Evolutionary conservation across 345 rosid genomes (phyloP), one percentile per base, ranked within the genome.

Genomic region (Rubroshorea leprosula): DNA sequence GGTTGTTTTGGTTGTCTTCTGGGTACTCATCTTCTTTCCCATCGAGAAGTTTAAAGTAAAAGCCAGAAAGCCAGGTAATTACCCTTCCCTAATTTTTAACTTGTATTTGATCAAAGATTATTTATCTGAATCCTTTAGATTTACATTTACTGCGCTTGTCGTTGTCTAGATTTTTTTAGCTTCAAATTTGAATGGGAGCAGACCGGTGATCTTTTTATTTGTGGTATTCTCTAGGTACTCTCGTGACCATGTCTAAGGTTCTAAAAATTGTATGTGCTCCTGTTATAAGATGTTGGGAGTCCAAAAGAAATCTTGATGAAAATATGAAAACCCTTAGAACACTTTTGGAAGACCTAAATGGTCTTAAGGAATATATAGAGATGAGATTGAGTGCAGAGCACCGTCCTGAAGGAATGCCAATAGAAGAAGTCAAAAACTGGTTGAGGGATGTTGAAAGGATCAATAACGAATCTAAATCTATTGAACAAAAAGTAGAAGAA

Each of bases 361-460:
- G 46, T 22, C 29, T 59, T 15, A 59, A 21, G 54, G 63, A 59
- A 47, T 43, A 29, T 48, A 9, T 31, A 21, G 63, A 48, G 31
- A 45, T 48, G 35, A 59, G 54, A 59, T 10, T 29, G 35, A 59
- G 44, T 47, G 63, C 54, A 27, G 63, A 29, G 29, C 9, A 6
- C 35, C 63, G 27, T 17, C 35, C 17, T 17, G 51, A 10, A 10
- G 6, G 16, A 21, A 59, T 59, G 26, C 45, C 47, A 21, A 29
- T 26, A 21, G 47, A 59, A 27, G 63, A 59, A 29, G 45, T 29
- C 4, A 29, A 29, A 22, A 48, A 15, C 46, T 59, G 63, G 54
- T 10, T 59, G 23, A 44, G 47, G 44, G 53, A 59, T 14, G 46
- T 59, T 15, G 27, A 29, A 44, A 59, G 63, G 54, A 48, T 59